A percentile compares a stretch with the other conserved stretches of the same genome.
Conservation (phyloP, 2,329 filamentous ascomycete genomes). For the Pseudogymnoascus sp. region DNA sequence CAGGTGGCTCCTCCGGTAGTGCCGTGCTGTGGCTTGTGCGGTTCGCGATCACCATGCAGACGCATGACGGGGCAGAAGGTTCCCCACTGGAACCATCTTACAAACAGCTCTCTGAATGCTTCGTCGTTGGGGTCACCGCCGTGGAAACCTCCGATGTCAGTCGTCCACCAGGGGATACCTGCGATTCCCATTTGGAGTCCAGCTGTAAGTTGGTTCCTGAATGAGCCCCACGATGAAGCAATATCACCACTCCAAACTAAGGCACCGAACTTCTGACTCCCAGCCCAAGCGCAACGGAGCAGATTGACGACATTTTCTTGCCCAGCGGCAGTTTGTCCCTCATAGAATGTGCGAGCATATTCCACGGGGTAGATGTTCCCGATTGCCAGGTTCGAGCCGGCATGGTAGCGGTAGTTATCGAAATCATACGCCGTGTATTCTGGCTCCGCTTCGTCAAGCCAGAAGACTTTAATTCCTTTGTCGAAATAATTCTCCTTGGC, state of each 20-base stretch:
- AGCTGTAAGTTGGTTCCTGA: conserved; percentile 54
- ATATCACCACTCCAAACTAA: conserved; percentile 64
- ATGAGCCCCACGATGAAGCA: conserved; percentile 54
- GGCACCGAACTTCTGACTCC: conserved; percentile 57
- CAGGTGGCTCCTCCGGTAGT: conserved; percentile 19
- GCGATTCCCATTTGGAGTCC: conserved; percentile 60
- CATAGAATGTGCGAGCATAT: conserved; percentile 54
- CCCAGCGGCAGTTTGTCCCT: conserved; percentile 44
- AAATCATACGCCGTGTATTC: conserved; percentile 61
- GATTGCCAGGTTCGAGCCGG: conserved; percentile 46
- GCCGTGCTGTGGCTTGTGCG: conserved; percentile 39
- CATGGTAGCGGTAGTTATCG: conserved; percentile 57
- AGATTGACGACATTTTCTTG: conserved; percentile 55
- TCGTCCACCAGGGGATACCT: conserved; percentile 63
- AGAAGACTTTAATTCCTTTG: conserved; percentile 58
- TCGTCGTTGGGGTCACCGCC: conserved; percentile 52
- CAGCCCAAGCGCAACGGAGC: conserved; percentile 49
- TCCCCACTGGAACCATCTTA: conserved; percentile 65
- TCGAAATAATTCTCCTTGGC: conserved; percentile 54
- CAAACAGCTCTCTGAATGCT: conserved; percentile 55
- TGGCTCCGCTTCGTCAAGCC: conserved; percentile 64
- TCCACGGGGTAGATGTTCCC: conserved; percentile 56
- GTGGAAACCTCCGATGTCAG: conserved; percentile 65
- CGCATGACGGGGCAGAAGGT: conserved; percentile 62
- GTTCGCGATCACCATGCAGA: conserved; percentile 60